phyloP scores from a whole-genome alignment of 1,284 basidiomycete genomes.

The Sporisorium sorghi region DNA sequence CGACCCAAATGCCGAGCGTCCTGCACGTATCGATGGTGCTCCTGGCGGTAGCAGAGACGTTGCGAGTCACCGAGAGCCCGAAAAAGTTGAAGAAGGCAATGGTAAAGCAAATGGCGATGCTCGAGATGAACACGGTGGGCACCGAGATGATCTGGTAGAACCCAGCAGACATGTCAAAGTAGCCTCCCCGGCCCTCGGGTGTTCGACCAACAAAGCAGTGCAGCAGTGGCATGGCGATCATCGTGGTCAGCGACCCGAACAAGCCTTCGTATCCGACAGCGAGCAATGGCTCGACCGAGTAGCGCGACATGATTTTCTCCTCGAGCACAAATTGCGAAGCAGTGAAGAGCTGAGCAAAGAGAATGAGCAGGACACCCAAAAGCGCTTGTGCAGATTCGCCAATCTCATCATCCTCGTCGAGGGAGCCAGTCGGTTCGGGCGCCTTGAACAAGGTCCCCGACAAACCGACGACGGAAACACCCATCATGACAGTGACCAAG shows the following conservation, averaged over 20 bases:
- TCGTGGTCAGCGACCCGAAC: slow-evolving; percentile 84
- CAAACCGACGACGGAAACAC: slow-evolving; percentile 89
- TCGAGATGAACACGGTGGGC: slow-evolving; percentile 81
- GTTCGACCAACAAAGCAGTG: slow-evolving; percentile 72
- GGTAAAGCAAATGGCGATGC: slow-evolving; percentile 73
- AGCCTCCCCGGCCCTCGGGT: slow-evolving; percentile 76
- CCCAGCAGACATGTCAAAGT: slow-evolving; percentile 91
- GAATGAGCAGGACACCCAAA: slow-evolving; percentile 83
- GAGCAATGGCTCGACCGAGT: slow-evolving; percentile 87
- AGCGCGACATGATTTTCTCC: slow-evolving; percentile 81
- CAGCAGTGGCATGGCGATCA: slow-evolving; percentile 80
- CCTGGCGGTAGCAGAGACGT: slow-evolving; percentile 69
- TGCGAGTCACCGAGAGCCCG: slow-evolving; percentile 86
- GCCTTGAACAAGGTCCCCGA: slow-evolving; percentile 74
- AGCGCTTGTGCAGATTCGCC: slow-evolving; percentile 62
- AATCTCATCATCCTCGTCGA: slow-evolving; percentile 53
- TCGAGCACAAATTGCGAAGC: slow-evolving; percentile 94
- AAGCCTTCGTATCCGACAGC: slow-evolving; percentile 95
- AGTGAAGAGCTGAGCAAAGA: slow-evolving; percentile 96
- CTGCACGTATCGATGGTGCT: slow-evolving; percentile 91
- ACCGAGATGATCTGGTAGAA: slow-evolving; percentile 88
- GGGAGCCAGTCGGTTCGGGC: slow-evolving; percentile 26
- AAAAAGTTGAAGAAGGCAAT: slow-evolving; percentile 98
- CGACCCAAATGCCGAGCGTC: slow-evolving; percentile 82
- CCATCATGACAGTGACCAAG: slow-evolving; percentile 87